Conservation (phyloP, 164 flowering plant species). For the Vitis riparia region DNA sequence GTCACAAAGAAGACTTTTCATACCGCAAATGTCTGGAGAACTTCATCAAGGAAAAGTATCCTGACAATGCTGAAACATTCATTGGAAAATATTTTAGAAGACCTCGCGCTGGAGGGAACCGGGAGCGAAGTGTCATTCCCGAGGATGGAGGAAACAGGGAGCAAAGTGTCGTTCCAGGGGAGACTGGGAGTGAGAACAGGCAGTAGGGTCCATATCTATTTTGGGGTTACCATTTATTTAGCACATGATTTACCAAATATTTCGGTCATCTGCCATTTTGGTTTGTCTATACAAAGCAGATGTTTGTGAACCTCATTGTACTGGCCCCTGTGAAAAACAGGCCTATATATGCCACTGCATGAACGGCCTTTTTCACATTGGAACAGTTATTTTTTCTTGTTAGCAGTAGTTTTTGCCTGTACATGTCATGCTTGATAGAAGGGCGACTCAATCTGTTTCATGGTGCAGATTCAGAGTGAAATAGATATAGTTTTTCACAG, state of each 20-base stretch:
- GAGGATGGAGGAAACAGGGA: background rate
- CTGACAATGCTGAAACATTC: constrained; percentile 60
- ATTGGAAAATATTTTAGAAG: constrained; percentile 55
- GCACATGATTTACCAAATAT: background rate
- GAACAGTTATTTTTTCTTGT: no score
- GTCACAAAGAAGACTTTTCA: constrained; percentile 64
- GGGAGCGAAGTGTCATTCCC: constrained; percentile 10
- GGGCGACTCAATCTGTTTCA: no score
- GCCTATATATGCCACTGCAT: no score
- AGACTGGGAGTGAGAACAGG: background rate
- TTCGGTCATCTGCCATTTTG: constrained; percentile 10
- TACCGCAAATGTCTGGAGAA: constrained; percentile 71
- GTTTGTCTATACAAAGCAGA: constrained; percentile 10
- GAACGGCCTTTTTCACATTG: no score
- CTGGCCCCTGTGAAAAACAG: no score
- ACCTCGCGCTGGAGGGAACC: constrained; percentile 17
- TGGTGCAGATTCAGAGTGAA: no score
- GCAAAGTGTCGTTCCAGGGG: background rate
- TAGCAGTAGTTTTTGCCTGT: no score
- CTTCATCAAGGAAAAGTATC: constrained; percentile 55
- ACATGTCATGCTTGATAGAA: no score
- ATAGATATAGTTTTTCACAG: no score
- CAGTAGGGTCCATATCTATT: background rate
- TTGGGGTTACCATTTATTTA: no score
- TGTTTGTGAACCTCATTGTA: constrained; percentile 1